phyloP scores from a whole-genome alignment of 768 basidiomycete species.

The Scleroderma citrinum region DNA sequence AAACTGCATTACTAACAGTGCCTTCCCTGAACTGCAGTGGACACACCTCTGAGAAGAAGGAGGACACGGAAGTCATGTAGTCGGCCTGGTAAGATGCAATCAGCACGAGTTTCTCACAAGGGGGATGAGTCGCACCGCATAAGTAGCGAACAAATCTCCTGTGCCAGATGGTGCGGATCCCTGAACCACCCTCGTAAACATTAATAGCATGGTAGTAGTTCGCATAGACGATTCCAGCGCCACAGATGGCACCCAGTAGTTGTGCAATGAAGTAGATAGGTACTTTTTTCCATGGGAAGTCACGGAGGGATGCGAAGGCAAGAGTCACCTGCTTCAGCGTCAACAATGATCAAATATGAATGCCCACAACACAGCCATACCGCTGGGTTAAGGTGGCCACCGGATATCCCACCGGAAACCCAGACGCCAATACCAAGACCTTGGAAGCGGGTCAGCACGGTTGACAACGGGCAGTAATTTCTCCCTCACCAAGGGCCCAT shows the following conservation, averaged over 20 bases:
- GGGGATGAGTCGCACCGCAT: slow-evolving; percentile 38
- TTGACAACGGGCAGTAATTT: neutral
- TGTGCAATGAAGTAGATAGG: slow-evolving; percentile 64
- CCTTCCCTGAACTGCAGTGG: neutral
- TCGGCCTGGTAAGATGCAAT: slow-evolving; percentile 24
- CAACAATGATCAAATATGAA: neutral
- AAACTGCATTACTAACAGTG: neutral
- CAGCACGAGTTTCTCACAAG: slow-evolving; percentile 2
- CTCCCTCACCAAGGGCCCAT: slow-evolving; percentile 26
- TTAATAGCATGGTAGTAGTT: slow-evolving; percentile 67
- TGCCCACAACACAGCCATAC: slow-evolving; percentile 29
- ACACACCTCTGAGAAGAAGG: slow-evolving; percentile 42
- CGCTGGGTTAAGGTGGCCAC: slow-evolving; percentile 72
- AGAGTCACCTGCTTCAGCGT: slow-evolving; percentile 53
- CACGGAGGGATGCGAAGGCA: slow-evolving; percentile 59
- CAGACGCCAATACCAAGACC: slow-evolving; percentile 63
- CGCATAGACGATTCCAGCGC: slow-evolving; percentile 52
- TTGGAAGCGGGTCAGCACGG: slow-evolving; percentile 10
- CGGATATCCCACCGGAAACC: slow-evolving; percentile 61
- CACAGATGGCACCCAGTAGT: slow-evolving; percentile 53
- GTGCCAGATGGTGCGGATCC: slow-evolving; percentile 55
- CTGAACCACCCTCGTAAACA: slow-evolving; percentile 50
- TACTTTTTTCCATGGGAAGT: slow-evolving; percentile 78
- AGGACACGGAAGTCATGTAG: slow-evolving; percentile 39
- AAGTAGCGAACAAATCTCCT: slow-evolving; percentile 55